Base-by-base conservation (phyloP, 73 alveolate species). In the Paramecium primaurelia region DNA sequence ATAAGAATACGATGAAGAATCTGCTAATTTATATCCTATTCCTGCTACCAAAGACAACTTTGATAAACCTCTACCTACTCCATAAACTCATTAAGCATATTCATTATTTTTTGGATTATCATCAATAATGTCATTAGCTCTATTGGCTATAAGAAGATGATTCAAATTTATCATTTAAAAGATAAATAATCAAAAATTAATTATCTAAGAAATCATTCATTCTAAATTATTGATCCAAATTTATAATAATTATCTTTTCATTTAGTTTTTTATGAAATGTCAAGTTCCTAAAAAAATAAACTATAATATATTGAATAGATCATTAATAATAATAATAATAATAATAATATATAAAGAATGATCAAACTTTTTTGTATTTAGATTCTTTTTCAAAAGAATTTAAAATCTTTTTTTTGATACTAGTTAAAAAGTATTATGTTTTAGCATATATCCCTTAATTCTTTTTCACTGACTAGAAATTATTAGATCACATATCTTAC, bases 21-120 rank as follows among this genome's bases (percentile, higher is more conserved):
- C 71, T 42, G 93, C 75, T 37, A 80, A 80, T 38, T 80, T 88
- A 32, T 88, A 88, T 88, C 93, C 93, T 18, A 88, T 88, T 30
- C 93, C 93, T 38, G 93, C 93, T 16, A 88, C 93, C 8, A 88
- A 88, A 59, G 89, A 88, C 38, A 88, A 75, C 51, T 88, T 88
- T 42, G 93, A 88, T 69, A 88, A 80, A 32, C 93, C 93, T 26
- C 22, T 88, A 68, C 75, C 86, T 25, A 88, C 93, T 40, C 93
- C 93, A 4, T 58, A 60, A n/a, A 68, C 88, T 38, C 89, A 68
- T 45, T 68, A 75, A 58, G 80, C 75, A 58, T 88, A 69, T 80
- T 88, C 86, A 22, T 54, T 34, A 14, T 88, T 88, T 84, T 88
- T 69, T 69, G 93, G 90, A 20, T 75, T 80, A 4, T 58, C 93